Evolutionary conservation across 305 asterid species (phyloP).

Genomic region (Fraxinus floribunda): DNA sequence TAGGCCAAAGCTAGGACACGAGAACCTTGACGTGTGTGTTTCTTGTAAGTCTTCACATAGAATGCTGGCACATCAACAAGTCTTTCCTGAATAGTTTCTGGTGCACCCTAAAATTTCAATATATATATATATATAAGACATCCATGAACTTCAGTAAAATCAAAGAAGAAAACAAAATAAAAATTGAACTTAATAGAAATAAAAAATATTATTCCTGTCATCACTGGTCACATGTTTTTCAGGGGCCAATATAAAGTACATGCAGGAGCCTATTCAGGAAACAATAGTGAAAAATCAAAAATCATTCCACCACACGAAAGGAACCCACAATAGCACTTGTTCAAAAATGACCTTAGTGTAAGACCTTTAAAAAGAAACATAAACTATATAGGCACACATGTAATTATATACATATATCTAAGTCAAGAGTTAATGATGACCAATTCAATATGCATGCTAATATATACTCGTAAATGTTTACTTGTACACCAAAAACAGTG

Average conservation of each 20-base stretch:
- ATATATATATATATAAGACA: neutral
- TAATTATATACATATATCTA: neutral
- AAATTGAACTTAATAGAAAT: neutral
- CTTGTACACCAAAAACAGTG: neutral
- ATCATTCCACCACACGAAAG: neutral
- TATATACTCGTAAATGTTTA: neutral
- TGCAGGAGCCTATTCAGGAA: neutral
- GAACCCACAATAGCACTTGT: neutral
- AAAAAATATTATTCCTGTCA: neutral
- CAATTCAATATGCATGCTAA: neutral
- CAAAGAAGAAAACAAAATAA: neutral
- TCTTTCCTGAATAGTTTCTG: constrained; percentile 96
- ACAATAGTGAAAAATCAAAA: neutral
- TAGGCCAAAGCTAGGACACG: constrained; percentile 95
- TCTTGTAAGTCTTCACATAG: constrained; percentile 72
- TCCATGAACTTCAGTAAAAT: neutral
- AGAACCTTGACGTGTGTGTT: constrained; percentile 96
- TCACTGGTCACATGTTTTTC: constrained; percentile 1
- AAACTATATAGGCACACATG: neutral
- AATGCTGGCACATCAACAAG: constrained; percentile 78
- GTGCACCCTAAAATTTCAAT: constrained; percentile 77
- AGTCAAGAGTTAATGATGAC: neutral
- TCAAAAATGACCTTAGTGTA: neutral
- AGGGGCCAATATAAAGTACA: constrained; percentile 14
- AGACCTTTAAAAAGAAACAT: neutral